A percentile compares a stretch with the other conserved stretches of the same genome.
Conservation (phyloP, 2,329 filamentous ascomycete species). For the Exophiala dermatitidis region DNA sequence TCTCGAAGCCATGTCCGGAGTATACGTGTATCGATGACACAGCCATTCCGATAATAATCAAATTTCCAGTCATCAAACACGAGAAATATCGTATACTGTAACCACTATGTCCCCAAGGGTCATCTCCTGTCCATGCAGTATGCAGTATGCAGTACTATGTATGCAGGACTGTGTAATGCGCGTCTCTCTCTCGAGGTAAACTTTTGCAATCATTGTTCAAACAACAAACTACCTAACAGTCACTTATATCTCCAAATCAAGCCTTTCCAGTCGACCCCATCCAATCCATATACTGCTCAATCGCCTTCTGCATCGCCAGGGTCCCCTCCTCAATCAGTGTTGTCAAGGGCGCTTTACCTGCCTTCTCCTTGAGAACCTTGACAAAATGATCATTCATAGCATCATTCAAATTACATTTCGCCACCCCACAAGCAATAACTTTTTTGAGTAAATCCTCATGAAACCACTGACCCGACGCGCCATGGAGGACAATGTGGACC, state of each 20-base stretch:
- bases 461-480: slow-evolving; percentile 53
- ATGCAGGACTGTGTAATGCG: too few relatives aligned
- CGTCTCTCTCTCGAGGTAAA: too few relatives aligned
- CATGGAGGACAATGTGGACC: slow-evolving; percentile 51
- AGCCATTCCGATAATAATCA: too few relatives aligned
- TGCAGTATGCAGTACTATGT: too few relatives aligned
- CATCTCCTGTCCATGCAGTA: too few relatives aligned
- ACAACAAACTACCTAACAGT: too few relatives aligned
- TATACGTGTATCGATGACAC: too few relatives aligned
- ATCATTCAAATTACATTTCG: slow-evolving; percentile 44
- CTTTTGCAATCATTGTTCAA: too few relatives aligned
- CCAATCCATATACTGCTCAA: slow-evolving; percentile 52
- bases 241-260: not conserved
- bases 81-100: too few relatives aligned
- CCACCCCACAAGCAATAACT: slow-evolving; percentile 49
- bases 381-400: slow-evolving; percentile 33
- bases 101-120: too few relatives aligned
- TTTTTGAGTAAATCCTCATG: slow-evolving; percentile 48
- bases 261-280: slow-evolving; percentile 37
- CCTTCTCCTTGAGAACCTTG: slow-evolving; percentile 44
- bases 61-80: too few relatives aligned
- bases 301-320: slow-evolving; percentile 48
- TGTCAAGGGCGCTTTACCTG: slow-evolving; percentile 48
- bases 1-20: too few relatives aligned
- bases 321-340: slow-evolving; percentile 50